Evolutionary conservation across 495 filamentous ascomycete genomes (phyloP), one percentile per base, ranked within the genome.

Genomic region (Lasiosphaeria ovina): DNA sequence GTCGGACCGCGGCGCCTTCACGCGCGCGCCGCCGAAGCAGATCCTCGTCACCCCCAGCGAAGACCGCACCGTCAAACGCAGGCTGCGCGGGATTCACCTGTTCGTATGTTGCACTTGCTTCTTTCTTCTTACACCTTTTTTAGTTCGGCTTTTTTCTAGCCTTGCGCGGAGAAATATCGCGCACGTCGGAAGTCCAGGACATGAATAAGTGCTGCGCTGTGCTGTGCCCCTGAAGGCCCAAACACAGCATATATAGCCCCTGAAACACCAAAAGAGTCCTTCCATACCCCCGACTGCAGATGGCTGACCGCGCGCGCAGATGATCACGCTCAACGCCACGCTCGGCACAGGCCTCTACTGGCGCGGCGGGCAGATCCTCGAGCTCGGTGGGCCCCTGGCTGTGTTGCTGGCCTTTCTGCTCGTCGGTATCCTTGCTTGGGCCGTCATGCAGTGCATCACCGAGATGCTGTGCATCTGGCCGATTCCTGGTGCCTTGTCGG

Each of bases 391-490:
- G 0, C 74, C 76, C 5, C 60, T 73, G 1, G 79, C 76, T 1
- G 74, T 76, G 14, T 54, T 80, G 4, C 55, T 84, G n/a, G 66
- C 77, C 1, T 78, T 76, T 48, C 48, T 74, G 16, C 47, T 75
- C 0, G 72, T 80, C 14, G 80, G 80, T 5, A 58, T 74, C 12
- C 51, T 78, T 6, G 63, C 76, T 2, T 63, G 77, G 64, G 77
- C 67, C 32, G 76, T 83, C 0, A 82, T 80, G 76, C 73, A 77
- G 55, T 77, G 78, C 36, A 70, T 84, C 24, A 71, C 71, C 10
- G 80, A 83, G 60, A 74, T 84, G 71, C 69, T 78, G 3, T 73
- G 72, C n/a, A 68, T 79, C 33, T 78, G 77, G 72, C 81, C 80
- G 0, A 73, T 83, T 4, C 71, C 80, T 0, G 76, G 76, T 42